Evolutionary conservation across 768 basidiomycete genomes (phyloP).

Genomic region (Podaxis rugospora): DNA sequence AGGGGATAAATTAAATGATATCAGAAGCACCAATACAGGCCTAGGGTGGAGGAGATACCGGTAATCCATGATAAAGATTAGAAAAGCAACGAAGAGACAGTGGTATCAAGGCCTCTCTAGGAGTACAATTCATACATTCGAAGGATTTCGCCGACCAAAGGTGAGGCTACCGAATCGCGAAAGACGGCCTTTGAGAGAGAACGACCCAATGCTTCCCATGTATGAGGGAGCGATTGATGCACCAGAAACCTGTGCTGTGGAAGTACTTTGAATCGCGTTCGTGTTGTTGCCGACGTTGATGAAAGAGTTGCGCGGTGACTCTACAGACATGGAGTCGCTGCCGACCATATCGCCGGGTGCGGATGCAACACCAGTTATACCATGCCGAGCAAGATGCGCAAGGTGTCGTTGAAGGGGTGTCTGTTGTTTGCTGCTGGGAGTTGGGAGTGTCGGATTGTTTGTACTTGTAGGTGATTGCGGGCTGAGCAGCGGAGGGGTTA

Average conservation of each 20-base stretch:
- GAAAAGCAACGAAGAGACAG: not conserved
- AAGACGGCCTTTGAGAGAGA: slow-evolving; percentile 68
- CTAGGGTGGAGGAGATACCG: not conserved
- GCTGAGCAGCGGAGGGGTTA: slow-evolving; percentile 37
- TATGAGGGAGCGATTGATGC: slow-evolving; percentile 62
- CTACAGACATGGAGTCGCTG: slow-evolving; percentile 56
- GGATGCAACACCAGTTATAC: slow-evolving; percentile 77
- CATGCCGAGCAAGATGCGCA: slow-evolving; percentile 77
- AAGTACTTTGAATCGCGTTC: slow-evolving; percentile 23
- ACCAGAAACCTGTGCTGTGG: slow-evolving; percentile 41
- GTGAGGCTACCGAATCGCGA: slow-evolving; percentile 74
- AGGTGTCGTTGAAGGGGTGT: slow-evolving; percentile 79
- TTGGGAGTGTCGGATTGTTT: slow-evolving; percentile 25
- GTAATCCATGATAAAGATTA: not conserved
- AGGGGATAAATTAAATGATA: slow-evolving; percentile 1
- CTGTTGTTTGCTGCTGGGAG: slow-evolving; percentile 38
- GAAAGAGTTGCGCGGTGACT: slow-evolving; percentile 72
- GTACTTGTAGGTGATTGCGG: slow-evolving; percentile 25
- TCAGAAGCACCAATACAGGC: not conserved
- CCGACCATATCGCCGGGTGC: slow-evolving; percentile 63
- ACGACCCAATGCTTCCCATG: slow-evolving; percentile 53
- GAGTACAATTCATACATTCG: slow-evolving; percentile 14
- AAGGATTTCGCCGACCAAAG: slow-evolving; percentile 47
- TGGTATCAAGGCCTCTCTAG: slow-evolving; percentile 1
- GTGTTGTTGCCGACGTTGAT: slow-evolving; percentile 63